Conservation (phyloP, 2,329 filamentous ascomycete genomes). For the Aspergillus puulaauensis region DNA sequence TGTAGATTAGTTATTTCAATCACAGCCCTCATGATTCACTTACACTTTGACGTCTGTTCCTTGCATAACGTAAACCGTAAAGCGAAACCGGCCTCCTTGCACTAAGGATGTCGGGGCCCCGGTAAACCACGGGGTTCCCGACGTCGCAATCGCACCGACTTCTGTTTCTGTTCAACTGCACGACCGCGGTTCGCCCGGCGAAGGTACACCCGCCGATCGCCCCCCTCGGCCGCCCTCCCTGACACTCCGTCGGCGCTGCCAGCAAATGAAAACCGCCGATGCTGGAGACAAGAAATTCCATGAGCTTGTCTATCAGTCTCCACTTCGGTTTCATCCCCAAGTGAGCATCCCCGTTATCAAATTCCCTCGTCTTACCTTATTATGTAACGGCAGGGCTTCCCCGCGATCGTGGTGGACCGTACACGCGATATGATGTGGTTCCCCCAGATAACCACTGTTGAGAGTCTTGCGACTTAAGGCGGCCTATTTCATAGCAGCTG, state of each 20-base stretch:
- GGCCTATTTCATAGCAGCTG: neutral
- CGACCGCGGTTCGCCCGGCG: neutral
- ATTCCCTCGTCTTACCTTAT: neutral
- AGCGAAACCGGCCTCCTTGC: too few relatives aligned
- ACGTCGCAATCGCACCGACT: neutral
- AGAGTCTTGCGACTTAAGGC: neutral
- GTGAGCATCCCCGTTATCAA: neutral
- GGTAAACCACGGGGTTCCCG: too few relatives aligned
- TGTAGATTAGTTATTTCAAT: constrained; percentile 12
- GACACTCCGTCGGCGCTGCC: neutral
- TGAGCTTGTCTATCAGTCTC: neutral
- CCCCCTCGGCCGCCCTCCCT: neutral
- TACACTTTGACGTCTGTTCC: too few relatives aligned
- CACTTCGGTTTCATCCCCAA: neutral
- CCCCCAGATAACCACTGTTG: too few relatives aligned
- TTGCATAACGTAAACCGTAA: too few relatives aligned
- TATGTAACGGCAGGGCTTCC: neutral
- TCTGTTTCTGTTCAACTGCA: neutral
- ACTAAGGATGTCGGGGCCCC: too few relatives aligned
- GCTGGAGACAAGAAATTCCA: neutral
- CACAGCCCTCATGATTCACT: neutral
- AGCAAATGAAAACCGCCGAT: neutral
- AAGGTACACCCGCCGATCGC: neutral
- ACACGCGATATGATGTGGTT: too few relatives aligned
- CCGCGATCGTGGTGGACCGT: neutral